These are phyloP conservation scores for Umbilicus rupestris DNA, from an alignment of 164 flowering plant genomes.

Conservation along the genomic window DNA sequence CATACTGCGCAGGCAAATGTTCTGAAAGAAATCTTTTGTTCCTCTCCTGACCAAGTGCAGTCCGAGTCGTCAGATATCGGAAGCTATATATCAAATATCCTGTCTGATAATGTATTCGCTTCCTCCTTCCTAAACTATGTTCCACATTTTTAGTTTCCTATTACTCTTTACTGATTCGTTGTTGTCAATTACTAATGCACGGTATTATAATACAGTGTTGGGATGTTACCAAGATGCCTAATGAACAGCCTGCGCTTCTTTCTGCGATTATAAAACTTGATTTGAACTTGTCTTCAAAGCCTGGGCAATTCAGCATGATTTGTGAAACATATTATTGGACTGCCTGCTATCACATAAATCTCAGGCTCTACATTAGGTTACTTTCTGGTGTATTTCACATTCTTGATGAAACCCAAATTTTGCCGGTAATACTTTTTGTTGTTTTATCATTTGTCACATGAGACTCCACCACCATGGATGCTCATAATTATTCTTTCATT, in stretches of 20 bases:
- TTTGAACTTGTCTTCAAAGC: constrained; percentile 33
- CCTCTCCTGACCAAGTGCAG: constrained; percentile 21
- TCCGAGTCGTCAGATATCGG: constrained; percentile 26
- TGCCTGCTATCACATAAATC: constrained; percentile 54
- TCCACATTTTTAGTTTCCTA: background rate
- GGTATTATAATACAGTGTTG: constrained; percentile 38
- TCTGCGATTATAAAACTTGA: constrained; percentile 32
- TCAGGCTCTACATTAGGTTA: constrained; percentile 62
- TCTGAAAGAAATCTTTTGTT: constrained; percentile 52
- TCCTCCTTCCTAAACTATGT: background rate
- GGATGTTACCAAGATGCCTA: constrained; percentile 36
- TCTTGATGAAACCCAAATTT: constrained; percentile 65
- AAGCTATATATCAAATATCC: constrained; percentile 37
- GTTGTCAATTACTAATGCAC: background rate
- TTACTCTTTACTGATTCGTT: background rate
- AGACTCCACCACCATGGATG: background rate
- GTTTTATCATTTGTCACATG: background rate
- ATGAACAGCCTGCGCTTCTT: constrained; percentile 42
- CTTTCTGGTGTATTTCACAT: constrained; percentile 58
- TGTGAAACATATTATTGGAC: constrained; percentile 61
- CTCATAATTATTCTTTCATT: constrained; percentile 8
- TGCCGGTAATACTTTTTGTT: constrained; percentile 35
- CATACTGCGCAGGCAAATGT: constrained; percentile 36
- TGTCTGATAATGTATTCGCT: constrained; percentile 38
- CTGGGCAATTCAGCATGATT: constrained; percentile 35